Conservation (phyloP, 1,284 basidiomycete genomes). For the Boletus semigastroideus region DNA sequence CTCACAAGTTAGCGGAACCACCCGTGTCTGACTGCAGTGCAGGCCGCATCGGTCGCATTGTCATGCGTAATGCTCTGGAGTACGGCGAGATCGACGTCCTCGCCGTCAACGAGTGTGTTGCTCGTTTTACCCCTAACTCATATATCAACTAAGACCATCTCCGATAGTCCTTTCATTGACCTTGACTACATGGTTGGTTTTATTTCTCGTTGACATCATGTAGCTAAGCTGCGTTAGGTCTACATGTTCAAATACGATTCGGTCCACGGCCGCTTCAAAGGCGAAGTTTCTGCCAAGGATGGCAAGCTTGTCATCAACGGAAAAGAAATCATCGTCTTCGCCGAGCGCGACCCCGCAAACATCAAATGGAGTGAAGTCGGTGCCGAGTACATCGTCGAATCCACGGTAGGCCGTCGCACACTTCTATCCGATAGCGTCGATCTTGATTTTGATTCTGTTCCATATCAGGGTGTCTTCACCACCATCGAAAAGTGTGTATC, state of each 20-base stretch:
- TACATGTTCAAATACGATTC: conserved; percentile 99
- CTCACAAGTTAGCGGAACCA: neutral
- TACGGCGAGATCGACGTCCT: conserved; percentile 79
- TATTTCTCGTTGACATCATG: neutral
- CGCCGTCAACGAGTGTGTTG: conserved; percentile 84
- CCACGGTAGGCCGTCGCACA: conserved; percentile 60
- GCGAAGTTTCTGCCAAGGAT: conserved; percentile 79
- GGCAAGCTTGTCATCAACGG: conserved; percentile 90
- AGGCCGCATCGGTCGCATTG: conserved; percentile 99
- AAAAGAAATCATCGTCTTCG: conserved; percentile 78
- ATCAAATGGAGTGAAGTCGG: conserved; percentile 85
- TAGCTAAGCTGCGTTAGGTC: conserved; percentile 48
- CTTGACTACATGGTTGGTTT: conserved; percentile 85
- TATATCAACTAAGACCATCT: neutral
- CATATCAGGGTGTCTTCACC: conserved; percentile 90
- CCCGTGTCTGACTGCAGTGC: conserved; percentile 3
- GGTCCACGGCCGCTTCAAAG: conserved; percentile 95
- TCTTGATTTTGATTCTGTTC: conserved; percentile 6
- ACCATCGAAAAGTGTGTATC: conserved; percentile 73
- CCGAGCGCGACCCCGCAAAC: conserved; percentile 84
- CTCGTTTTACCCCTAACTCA: neutral
- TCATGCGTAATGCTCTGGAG: conserved; percentile 91
- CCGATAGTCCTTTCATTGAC: conserved; percentile 39
- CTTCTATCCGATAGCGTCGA: conserved; percentile 2
- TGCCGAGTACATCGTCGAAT: conserved; percentile 96